These are phyloP conservation scores for Populus hybrid DNA, from an alignment of 441 rosid species.

Conservation along the genomic window DNA sequence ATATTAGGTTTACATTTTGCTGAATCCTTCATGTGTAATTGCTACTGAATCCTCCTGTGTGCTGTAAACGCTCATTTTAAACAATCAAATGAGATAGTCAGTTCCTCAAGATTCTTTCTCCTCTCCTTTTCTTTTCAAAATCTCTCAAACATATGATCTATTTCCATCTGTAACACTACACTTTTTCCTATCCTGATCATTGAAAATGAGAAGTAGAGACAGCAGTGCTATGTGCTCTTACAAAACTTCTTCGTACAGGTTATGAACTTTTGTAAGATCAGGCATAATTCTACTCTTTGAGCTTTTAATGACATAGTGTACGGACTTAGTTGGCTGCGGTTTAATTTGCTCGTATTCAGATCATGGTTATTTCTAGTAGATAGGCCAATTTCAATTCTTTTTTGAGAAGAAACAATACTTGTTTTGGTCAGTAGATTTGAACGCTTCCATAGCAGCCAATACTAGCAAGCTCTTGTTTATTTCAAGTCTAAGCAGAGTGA, in stretches of 20 bases:
- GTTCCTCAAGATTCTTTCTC: not conserved
- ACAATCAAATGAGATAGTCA: not conserved
- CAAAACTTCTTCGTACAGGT: not conserved
- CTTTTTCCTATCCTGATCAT: not conserved
- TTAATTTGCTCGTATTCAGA: too few relatives aligned
- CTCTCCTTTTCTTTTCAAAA: not conserved
- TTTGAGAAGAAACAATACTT: too few relatives aligned
- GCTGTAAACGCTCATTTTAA: not conserved
- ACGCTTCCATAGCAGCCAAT: too few relatives aligned
- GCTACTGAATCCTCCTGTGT: not conserved
- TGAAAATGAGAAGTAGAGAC: not conserved
- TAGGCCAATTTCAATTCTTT: too few relatives aligned
- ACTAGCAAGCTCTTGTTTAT: too few relatives aligned
- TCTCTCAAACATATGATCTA: not conserved
- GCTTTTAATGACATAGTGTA: too few relatives aligned
- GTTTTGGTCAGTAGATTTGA: too few relatives aligned
- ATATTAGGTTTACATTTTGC: not conserved
- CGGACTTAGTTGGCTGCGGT: too few relatives aligned
- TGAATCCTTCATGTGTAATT: not conserved
- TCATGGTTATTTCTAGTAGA: too few relatives aligned
- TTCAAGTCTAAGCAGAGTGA: too few relatives aligned
- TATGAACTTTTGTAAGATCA: not conserved
- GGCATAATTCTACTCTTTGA: not conserved
- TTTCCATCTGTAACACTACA: not conserved
- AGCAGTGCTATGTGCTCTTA: not conserved